Conservation (phyloP, 495 filamentous ascomycete species). For the Aspergillus ellipticus region DNA sequence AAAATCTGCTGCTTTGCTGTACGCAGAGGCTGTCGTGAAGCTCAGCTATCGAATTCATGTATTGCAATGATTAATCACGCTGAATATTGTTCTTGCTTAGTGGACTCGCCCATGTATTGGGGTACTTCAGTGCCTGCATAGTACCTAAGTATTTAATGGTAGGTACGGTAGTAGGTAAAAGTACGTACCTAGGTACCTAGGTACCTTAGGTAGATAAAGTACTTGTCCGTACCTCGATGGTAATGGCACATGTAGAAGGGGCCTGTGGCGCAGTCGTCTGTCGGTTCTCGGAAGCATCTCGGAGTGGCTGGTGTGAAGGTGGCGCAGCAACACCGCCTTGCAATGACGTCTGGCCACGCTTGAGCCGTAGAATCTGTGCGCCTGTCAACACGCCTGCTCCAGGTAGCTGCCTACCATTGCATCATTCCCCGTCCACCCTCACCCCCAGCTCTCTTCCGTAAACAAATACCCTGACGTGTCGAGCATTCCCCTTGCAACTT, state of each 20-base stretch:
- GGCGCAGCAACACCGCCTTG: constrained; percentile 30
- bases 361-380: constrained; percentile 28
- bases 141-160: too few species aligned
- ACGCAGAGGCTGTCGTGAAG: constrained; percentile 36
- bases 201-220: too few species aligned
- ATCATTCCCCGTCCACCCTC: constrained; percentile 18
- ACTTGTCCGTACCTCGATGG: too few species aligned
- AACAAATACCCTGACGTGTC: constrained; percentile 1
- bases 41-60: constrained; percentile 25
- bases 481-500: constrained; percentile 1
- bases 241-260: too few species aligned
- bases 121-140: not conserved
- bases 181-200: too few species aligned
- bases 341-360: constrained; percentile 36
- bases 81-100: not conserved
- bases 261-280: not conserved
- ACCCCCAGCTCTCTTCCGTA: constrained; percentile 9
- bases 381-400: constrained; percentile 33
- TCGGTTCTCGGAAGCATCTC: not conserved
- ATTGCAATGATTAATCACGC: constrained; percentile 20
- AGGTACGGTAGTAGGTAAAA: not conserved
- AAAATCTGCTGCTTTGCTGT: constrained; percentile 27
- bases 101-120: not conserved
- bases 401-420: constrained; percentile 26
- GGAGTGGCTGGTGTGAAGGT: constrained; percentile 26